Evolutionary conservation across 2,329 filamentous ascomycete genomes (phyloP).

Genomic region (Colletotrichum sp.): DNA sequence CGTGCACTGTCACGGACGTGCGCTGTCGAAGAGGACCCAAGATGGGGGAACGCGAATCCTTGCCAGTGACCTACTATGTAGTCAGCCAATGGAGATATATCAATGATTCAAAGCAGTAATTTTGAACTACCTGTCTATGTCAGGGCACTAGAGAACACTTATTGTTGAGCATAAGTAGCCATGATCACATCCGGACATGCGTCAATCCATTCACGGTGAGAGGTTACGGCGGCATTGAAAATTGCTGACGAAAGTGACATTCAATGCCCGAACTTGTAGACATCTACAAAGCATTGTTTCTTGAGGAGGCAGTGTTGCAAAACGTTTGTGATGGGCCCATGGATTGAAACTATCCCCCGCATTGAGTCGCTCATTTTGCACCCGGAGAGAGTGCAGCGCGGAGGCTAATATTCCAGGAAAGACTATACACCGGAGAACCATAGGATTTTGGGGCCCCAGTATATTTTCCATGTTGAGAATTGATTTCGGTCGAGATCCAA

Average conservation of each 20-base stretch:
- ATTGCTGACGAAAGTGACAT: not conserved
- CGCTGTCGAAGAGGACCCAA: not conserved
- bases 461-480: not conserved
- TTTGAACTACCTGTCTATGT: accelerated
- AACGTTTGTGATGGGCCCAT: not conserved
- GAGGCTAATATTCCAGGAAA: accelerated
- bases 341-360: not conserved
- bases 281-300: accelerated
- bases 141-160: not conserved
- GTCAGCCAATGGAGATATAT: not conserved
- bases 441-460: accelerated
- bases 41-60: not conserved
- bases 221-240: not conserved
- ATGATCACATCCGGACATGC: not conserved
- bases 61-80: not conserved
- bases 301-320: not conserved
- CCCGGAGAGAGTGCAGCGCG: accelerated
- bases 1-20: not conserved
- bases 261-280: accelerated
- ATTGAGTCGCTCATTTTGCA: not conserved
- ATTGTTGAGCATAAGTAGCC: no score
- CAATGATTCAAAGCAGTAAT: not conserved
- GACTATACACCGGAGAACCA: not conserved
- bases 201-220: not conserved
- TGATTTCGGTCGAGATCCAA: not conserved